A percentile compares a stretch with the other conserved stretches of the same genome.
These are phyloP conservation scores for Colletotrichum sidae DNA, from an alignment of 2,329 filamentous ascomycete genomes.

Conservation along the genomic window DNA sequence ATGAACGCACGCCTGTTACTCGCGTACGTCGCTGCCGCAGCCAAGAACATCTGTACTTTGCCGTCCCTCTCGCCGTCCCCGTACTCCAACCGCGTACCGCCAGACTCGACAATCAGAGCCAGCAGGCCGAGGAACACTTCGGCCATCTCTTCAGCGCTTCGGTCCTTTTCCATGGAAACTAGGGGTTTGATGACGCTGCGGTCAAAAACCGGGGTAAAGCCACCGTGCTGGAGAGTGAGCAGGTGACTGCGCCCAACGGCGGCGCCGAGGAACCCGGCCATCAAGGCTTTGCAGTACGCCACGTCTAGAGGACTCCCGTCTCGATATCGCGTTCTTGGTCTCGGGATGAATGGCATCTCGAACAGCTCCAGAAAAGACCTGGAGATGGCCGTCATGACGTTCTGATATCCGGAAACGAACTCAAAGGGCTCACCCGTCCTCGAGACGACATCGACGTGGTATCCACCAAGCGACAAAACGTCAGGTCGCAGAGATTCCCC, in stretches of 20 bases:
- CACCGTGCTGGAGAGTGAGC: constrained; percentile 15
- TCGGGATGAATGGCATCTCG: constrained; percentile 3
- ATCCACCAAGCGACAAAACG: constrained; percentile 33
- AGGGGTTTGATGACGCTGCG: background rate
- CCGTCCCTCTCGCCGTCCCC: constrained; percentile 7
- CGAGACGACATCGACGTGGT: constrained; percentile 27
- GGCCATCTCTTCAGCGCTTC: constrained; percentile 5
- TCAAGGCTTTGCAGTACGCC: constrained; percentile 33
- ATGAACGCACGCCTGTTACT: constrained; percentile 25
- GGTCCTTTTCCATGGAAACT: background rate
- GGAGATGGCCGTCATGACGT: constrained; percentile 1
- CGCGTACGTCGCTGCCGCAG: constrained; percentile 12
- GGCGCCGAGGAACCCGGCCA: constrained; percentile 23
- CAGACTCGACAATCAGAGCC: constrained; percentile 11
- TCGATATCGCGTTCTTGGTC: constrained; percentile 15
- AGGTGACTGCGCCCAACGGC: constrained; percentile 16
- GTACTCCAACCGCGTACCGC: constrained; percentile 1
- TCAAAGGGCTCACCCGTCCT: constrained; percentile 8
- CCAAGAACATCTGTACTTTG: constrained; percentile 16
- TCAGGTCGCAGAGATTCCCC: constrained; percentile 13
- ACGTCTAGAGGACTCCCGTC: constrained; percentile 29
- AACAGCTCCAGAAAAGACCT: constrained; percentile 17
- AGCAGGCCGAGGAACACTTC: constrained; percentile 19
- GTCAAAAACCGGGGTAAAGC: constrained; percentile 16
- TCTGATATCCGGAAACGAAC: constrained; percentile 10